Evolutionary conservation across 768 basidiomycete species (phyloP).

Genomic region (Hygrophoropsis aurantiaca): DNA sequence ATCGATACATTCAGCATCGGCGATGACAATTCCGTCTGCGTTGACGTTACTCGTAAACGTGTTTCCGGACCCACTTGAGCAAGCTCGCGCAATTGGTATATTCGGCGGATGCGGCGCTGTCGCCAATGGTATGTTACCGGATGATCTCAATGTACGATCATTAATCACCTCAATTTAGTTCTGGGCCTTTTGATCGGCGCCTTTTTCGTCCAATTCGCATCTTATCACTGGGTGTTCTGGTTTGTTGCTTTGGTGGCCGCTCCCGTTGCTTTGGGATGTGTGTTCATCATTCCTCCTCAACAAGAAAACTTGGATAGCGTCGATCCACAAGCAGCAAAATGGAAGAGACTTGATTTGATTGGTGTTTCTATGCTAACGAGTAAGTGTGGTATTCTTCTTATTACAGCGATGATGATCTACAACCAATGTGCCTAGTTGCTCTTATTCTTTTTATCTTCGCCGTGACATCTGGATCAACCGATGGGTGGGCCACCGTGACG

Average conservation of each 20-base stretch:
- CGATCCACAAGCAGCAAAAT: slow-evolving; percentile 1
- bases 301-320: not conserved
- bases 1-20: slow-evolving; percentile 26
- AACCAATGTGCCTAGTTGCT: slow-evolving; percentile 13
- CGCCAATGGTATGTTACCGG: slow-evolving; percentile 36
- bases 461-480: slow-evolving; percentile 40
- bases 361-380: slow-evolving; percentile 7
- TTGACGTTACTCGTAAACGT: slow-evolving; percentile 42
- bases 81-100: slow-evolving; percentile 47
- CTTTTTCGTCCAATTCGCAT: slow-evolving; percentile 37
- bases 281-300: slow-evolving; percentile 27
- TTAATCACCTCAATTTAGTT: slow-evolving; percentile 25
- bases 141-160: not conserved
- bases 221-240: slow-evolving; percentile 50
- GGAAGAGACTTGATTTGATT: slow-evolving; percentile 12
- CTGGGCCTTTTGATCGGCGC: slow-evolving; percentile 46
- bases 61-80: slow-evolving; percentile 41
- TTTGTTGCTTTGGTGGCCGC: slow-evolving; percentile 39
- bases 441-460: slow-evolving; percentile 35
- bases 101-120: slow-evolving; percentile 47
- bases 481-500: slow-evolving; percentile 42
- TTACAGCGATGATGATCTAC: not conserved
- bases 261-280: slow-evolving; percentile 21
- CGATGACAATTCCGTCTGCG: slow-evolving; percentile 44
- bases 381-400: no score